Evolutionary conservation across 2,329 filamentous ascomycete genomes (phyloP).

Genomic region (Fusarium sp.): DNA sequence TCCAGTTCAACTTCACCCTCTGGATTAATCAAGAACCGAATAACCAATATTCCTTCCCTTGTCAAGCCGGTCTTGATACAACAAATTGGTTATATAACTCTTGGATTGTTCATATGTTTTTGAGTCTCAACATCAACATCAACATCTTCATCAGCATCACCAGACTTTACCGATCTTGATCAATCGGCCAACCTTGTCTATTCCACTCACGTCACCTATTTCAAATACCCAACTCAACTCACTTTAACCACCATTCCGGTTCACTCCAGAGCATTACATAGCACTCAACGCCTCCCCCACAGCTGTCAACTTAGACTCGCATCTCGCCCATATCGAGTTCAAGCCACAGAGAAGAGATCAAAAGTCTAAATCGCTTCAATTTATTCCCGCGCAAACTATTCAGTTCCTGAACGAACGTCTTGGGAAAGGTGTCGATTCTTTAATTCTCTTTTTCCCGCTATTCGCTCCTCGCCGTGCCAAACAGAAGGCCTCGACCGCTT

Average conservation of each 20-base stretch:
- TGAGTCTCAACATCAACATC: conserved; percentile 5
- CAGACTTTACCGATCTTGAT: not conserved
- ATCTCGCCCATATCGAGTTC: conserved; percentile 10
- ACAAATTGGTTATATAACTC: conserved; percentile 32
- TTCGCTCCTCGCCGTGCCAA: conserved; percentile 28
- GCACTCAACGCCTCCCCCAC: conserved; percentile 25
- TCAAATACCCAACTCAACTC: conserved; percentile 15
- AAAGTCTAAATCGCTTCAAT: conserved; percentile 11
- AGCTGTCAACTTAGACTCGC: conserved; percentile 3
- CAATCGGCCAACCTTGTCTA: conserved; percentile 1
- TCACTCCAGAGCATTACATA: conserved; percentile 2
- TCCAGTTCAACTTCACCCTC: conserved; percentile 30
- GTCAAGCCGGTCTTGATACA: conserved; percentile 42
- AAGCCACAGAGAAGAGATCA: conserved; percentile 23
- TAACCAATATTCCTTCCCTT: conserved; percentile 40
- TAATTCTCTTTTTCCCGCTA: not conserved
- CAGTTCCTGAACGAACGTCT: conserved; percentile 15
- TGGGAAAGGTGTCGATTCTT: conserved; percentile 22
- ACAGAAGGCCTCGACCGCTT: conserved; percentile 34
- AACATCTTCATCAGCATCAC: conserved; percentile 11
- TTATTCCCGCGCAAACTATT: conserved; percentile 14
- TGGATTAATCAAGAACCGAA: conserved; percentile 26
- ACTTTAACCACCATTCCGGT: conserved; percentile 37
- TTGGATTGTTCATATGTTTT: conserved; percentile 8
- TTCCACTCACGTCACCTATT: conserved; percentile 19